phyloP scores from a whole-genome alignment of 2,329 filamentous ascomycete genomes.

The Aurifilum marmelostoma region DNA sequence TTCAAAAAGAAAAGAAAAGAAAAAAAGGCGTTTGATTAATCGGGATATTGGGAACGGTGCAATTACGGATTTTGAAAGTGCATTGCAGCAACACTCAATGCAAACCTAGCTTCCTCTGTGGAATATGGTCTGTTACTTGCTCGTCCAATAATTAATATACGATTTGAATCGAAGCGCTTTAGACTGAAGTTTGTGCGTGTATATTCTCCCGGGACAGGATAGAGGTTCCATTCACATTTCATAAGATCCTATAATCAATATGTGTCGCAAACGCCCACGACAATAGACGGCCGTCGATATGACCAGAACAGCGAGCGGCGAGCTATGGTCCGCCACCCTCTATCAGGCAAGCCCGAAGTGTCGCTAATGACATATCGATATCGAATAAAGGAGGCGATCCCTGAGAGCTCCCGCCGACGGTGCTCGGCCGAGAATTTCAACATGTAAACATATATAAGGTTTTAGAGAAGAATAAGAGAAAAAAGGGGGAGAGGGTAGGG shows the following conservation, averaged over 20 bases:
- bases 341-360: neutral
- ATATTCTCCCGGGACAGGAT: neutral
- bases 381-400: neutral
- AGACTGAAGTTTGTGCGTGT: neutral
- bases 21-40: too few relatives aligned
- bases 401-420: neutral
- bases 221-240: neutral
- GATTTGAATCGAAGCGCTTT: neutral
- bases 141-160: neutral
- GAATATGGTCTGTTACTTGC: neutral
- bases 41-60: too few relatives aligned
- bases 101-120: too few relatives aligned
- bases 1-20: too few relatives aligned
- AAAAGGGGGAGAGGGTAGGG: too few relatives aligned
- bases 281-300: neutral
- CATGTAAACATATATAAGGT: neutral
- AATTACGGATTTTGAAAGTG: too few relatives aligned
- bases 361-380: neutral
- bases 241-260: neutral
- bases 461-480: neutral
- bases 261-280: neutral
- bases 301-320: neutral
- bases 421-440: neutral
- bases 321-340: neutral
- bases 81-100: too few relatives aligned